phyloP scores from a whole-genome alignment of 805 yeast species.

The Isabelozyma rhagii region DNA sequence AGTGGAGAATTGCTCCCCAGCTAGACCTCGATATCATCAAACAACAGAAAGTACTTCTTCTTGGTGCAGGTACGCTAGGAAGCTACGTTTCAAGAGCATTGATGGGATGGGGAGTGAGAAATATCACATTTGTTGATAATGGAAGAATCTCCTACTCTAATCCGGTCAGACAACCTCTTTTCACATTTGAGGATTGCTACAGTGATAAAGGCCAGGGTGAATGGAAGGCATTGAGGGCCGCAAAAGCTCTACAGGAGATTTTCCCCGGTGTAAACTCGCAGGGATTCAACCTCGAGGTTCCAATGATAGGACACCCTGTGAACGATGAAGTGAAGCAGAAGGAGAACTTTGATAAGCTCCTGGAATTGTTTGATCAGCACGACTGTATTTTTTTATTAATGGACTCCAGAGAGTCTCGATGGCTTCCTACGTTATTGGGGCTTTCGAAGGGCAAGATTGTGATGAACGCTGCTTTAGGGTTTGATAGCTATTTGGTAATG shows the following conservation, averaged over 20 bases:
- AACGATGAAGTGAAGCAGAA: constrained; percentile 50
- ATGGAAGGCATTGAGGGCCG: constrained; percentile 78
- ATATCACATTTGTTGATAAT: constrained; percentile 84
- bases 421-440: constrained; percentile 93
- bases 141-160: constrained; percentile 88
- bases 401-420: constrained; percentile 94
- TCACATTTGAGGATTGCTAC: constrained; percentile 74
- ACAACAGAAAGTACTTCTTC: constrained; percentile 59
- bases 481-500: constrained; percentile 91
- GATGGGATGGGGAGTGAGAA: constrained; percentile 91
- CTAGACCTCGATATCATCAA: constrained; percentile 66
- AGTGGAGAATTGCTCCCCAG: constrained; percentile 91
- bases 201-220: constrained; percentile 60
- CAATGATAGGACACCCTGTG: constrained; percentile 94
- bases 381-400: constrained; percentile 79
- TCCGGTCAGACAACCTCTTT: constrained; percentile 93
- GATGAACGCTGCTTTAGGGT: constrained; percentile 91
- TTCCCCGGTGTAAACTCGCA: constrained; percentile 71
- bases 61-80: constrained; percentile 98
- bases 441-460: constrained; percentile 66
- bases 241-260: constrained; percentile 63
- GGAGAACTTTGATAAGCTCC: constrained; percentile 50
- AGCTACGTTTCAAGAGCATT: constrained; percentile 83
- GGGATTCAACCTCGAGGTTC: constrained; percentile 73
- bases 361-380: constrained; percentile 55